Conservation (phyloP, 768 basidiomycete species). For the Mycena amicta region DNA sequence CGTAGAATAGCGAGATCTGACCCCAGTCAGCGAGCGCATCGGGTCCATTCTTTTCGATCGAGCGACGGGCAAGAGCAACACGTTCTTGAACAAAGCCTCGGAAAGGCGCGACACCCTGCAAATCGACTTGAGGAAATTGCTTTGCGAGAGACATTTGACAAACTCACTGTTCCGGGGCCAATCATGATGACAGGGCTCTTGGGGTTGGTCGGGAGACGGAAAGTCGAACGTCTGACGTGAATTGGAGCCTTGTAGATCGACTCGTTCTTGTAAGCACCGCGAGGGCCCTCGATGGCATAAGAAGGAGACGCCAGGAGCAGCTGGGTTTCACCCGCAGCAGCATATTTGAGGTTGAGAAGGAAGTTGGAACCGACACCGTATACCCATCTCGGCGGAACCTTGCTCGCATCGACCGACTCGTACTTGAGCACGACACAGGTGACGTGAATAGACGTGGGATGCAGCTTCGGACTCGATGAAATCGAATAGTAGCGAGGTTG, state of each 20-base stretch:
- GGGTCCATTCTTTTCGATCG: conserved; percentile 92
- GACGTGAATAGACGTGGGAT: conserved; percentile 89
- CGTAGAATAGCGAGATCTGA: conserved; percentile 91
- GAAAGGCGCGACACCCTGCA: conserved; percentile 97
- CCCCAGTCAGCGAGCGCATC: conserved; percentile 97
- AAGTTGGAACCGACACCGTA: conserved; percentile 96
- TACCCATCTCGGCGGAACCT: conserved; percentile 64
- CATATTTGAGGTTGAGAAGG: conserved; percentile 87
- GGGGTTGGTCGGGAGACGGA: conserved; percentile 95
- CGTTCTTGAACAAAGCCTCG: conserved; percentile 98
- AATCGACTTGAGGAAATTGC: conserved; percentile 9
- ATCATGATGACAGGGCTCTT: conserved; percentile 99
- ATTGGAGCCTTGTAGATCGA: conserved; percentile 83
- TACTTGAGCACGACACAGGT: conserved; percentile 97
- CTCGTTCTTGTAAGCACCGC: conserved; percentile 77
- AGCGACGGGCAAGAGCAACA: conserved; percentile 91
- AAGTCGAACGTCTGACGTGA: conserved; percentile 94
- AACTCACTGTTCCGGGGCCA: conserved; percentile 93
- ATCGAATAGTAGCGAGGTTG: conserved; percentile 99
- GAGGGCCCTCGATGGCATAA: conserved; percentile 90
- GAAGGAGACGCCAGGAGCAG: conserved; percentile 54
- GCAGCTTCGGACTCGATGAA: conserved; percentile 92
- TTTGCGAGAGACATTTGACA: background rate
- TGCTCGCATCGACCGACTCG: conserved; percentile 60
- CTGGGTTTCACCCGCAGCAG: conserved; percentile 60